Percentiles rank a stretch among this genome's conserved stretches.
phyloP scores from a whole-genome alignment of 163 green algal species.

The Smithsoniella earleae region DNA sequence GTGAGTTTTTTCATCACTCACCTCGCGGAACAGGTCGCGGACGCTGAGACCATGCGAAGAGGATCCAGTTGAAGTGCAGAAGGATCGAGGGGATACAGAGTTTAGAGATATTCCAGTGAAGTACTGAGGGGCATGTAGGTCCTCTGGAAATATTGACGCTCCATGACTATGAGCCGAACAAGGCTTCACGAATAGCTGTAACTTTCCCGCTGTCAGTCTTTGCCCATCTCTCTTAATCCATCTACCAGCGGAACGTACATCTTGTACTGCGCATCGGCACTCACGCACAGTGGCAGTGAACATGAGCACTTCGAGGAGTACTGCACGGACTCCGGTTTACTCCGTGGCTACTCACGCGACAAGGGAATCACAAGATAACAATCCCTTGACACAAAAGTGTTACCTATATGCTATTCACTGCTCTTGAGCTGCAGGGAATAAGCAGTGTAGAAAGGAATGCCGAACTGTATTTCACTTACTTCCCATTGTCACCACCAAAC shows the following conservation, averaged over 20 bases:
- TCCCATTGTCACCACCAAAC: no score
- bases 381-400: no score
- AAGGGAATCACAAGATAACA: no score
- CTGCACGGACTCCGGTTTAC: no score
- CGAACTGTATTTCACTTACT: no score
- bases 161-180: not conserved
- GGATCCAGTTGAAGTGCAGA: no score
- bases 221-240: not conserved
- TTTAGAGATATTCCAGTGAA: not conserved
- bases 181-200: not conserved
- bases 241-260: not conserved
- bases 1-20: not conserved
- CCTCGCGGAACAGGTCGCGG: not conserved
- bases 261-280: not conserved
- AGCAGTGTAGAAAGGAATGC: no score
- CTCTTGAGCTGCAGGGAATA: no score
- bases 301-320: constrained; percentile 5
- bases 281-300: not conserved
- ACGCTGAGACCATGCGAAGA: not conserved
- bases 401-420: no score
- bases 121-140: not conserved
- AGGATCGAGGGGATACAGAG: not conserved
- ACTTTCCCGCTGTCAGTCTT: not conserved
- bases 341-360: no score
- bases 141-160: not conserved